Percentiles rank a stretch among this genome's conserved stretches.
These are phyloP conservation scores for Trichoderma brevicompactum DNA, from an alignment of 2,329 filamentous ascomycete genomes.

Conservation along the genomic window DNA sequence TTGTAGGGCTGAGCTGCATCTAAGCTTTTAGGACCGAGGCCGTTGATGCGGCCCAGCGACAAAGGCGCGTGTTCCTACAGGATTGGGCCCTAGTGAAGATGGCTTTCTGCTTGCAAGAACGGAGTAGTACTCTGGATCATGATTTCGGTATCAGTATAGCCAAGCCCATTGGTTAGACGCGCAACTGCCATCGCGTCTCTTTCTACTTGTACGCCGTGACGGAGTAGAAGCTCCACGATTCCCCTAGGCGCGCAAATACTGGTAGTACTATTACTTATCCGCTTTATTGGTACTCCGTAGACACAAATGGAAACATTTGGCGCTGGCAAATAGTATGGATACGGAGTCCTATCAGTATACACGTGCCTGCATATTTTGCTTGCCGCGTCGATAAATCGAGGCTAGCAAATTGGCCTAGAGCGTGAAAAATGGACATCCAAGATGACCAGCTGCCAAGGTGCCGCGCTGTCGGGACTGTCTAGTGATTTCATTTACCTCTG, in stretches of 20 bases:
- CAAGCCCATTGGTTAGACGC: neutral
- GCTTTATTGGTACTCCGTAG: neutral
- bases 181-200: neutral
- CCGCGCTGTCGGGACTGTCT: neutral
- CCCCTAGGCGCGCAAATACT: neutral
- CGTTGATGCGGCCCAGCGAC: constrained; percentile 13
- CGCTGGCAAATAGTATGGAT: no score
- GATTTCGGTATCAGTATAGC: neutral
- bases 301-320: no score
- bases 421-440: neutral
- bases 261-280: neutral
- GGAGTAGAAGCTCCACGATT: neutral
- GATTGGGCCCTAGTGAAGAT: neutral
- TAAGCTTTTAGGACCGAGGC: constrained; percentile 3
- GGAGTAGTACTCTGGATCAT: neutral
- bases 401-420: neutral
- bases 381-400: no score
- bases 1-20: constrained; percentile 27
- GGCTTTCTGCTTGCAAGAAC: neutral
- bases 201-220: neutral
- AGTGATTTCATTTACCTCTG: neutral
- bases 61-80: neutral
- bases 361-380: no score
- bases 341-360: no score
- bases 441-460: neutral